Evolutionary conservation across 768 basidiomycete genomes (phyloP), one percentile per base, ranked within the genome.

Genomic region (Pisolithus sp.): DNA sequence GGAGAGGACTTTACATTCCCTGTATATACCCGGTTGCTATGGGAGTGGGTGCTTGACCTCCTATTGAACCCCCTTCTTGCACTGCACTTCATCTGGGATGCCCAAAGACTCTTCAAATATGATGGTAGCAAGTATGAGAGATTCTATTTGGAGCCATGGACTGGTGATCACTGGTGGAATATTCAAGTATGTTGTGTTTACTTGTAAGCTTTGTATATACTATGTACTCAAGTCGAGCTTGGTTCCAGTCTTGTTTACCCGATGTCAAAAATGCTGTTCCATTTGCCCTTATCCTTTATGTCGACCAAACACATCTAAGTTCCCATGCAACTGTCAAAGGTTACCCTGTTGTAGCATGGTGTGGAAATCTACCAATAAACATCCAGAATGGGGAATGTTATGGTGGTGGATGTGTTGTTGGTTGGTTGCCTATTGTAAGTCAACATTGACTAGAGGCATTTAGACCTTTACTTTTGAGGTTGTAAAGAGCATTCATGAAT

Each of bases 371-470:
- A 4, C 67, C 67, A 2, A 54, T 59, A 1, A 34, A 63, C 0
- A 63, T 72, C 20, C 51, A 67, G 3, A 74, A 76, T 59, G 59
- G 68, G 1, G 50, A 59, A 7, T 68, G 67, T 5, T 46, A 64
- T 3, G 71, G 71, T 3, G 70, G 71, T 24, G 67, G 67, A 0
- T 54, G 59, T 4, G 51, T 74, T 21, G 64, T 76, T 46, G 71
- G 73, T 0, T 73, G 65, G 68, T 55, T 73, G 20, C 73, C 68
- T 1, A 64, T 74, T 50, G 74, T 74, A 54, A 36, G 62, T 46
- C 30, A 30, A 30, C 10, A 6, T 30, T 30, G 3, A 30, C 7
- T 30, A n/a, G n/a, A n/a, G n/a, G n/a, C n/a, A n/a, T n/a, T n/a
- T n/a, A 9, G 28, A 30, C 28, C 28, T 30, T 8, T 30, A 10